These are phyloP conservation scores for Xylariaceae sp. DNA, from an alignment of 2,329 filamentous ascomycete species.

Conservation along the genomic window DNA sequence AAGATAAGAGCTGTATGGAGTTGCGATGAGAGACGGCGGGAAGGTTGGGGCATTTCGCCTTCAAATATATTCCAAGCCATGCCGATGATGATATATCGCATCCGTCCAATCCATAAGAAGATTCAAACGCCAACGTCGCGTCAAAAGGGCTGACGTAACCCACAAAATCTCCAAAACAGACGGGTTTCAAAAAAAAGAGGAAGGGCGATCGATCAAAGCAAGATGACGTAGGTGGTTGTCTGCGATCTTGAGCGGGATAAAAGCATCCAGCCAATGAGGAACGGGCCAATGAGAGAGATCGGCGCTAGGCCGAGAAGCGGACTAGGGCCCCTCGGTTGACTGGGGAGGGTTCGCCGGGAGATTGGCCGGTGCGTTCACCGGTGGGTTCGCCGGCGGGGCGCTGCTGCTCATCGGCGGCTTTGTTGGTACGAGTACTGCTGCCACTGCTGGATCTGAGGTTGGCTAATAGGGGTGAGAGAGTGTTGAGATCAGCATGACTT, in stretches of 20 bases:
- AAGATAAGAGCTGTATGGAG: not conserved
- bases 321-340: not conserved
- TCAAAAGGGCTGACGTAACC: too few species aligned
- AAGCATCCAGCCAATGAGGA: conserved; percentile 19
- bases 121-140: too few species aligned
- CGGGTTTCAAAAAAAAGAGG: too few species aligned
- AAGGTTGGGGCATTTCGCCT: not conserved
- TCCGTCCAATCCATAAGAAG: too few species aligned
- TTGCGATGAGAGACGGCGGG: not conserved
- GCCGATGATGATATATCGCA: too few species aligned
- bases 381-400: not conserved
- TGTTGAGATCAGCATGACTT: too few species aligned
- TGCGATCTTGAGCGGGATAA: not conserved
- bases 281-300: not conserved
- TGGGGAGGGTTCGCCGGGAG: not conserved
- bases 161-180: too few species aligned
- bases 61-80: too few species aligned
- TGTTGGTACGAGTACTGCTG: too few species aligned
- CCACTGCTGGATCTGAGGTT: not conserved
- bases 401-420: not conserved
- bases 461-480: not conserved
- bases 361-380: not conserved
- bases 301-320: not conserved
- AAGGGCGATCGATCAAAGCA: too few species aligned
- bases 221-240: conserved; percentile 26